Conservation (phyloP, 2,329 filamentous ascomycete species). For the Monilinia fructigena region DNA sequence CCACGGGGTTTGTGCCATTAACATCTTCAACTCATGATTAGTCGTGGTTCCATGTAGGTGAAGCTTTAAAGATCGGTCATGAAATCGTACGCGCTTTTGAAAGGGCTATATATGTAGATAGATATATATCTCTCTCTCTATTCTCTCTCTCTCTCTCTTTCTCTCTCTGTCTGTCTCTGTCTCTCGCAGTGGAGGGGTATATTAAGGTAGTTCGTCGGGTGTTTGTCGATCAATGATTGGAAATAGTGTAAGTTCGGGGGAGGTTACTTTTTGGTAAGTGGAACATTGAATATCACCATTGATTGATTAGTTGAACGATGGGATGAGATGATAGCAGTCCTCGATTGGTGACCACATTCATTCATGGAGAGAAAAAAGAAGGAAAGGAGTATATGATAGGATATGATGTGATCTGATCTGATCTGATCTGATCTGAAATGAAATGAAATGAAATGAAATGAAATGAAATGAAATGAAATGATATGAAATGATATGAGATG, state of each 20-base stretch:
- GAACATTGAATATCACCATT: conserved; percentile 18
- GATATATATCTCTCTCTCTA: too few relatives aligned
- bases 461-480: neutral
- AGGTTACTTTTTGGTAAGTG: conserved; percentile 19
- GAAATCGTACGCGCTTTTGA: conserved; percentile 17
- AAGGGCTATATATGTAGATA: conserved; percentile 10
- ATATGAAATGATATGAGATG: neutral
- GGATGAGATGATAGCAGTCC: neutral
- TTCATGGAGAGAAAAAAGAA: neutral
- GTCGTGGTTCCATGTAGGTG: conserved; percentile 3
- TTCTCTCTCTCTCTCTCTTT: neutral
- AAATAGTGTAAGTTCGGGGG: conserved; percentile 16
- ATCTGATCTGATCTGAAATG: neutral
- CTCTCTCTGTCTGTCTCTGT: neutral
- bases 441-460: neutral
- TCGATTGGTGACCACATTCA: neutral
- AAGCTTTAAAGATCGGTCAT: conserved; percentile 12
- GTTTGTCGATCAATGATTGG: conserved; percentile 19
- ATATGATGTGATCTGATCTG: too few relatives aligned
- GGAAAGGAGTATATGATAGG: neutral
- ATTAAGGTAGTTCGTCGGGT: conserved; percentile 9
- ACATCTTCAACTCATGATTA: conserved; percentile 26
- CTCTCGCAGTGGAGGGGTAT: conserved; percentile 19
- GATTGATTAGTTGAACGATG: too few relatives aligned
- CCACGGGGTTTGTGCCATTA: conserved; percentile 23